Percentiles rank a stretch among this genome's conserved stretches.
Conservation (phyloP, 495 filamentous ascomycete genomes). For the Neurospora hispaniola region DNA sequence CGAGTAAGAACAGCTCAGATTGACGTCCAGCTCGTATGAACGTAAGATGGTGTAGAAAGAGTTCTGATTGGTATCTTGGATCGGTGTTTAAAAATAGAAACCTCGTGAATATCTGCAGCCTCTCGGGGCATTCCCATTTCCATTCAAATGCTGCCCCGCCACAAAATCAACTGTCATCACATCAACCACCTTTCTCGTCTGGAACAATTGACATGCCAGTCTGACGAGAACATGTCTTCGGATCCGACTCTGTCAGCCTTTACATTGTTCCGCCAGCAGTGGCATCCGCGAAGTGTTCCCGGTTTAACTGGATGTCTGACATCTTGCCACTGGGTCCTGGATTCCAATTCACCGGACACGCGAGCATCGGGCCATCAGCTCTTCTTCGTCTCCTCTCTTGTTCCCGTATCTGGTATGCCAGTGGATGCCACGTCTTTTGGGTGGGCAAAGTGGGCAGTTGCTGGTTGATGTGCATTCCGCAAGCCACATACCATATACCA, state of each 20-base stretch:
- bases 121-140: not conserved
- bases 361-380: not conserved
- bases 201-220: not conserved
- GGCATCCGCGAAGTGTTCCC: not conserved
- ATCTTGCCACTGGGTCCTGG: not conserved
- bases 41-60: not conserved
- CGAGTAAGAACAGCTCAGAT: not conserved
- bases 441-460: not conserved
- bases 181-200: not conserved
- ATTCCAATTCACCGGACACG: not conserved
- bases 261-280: not conserved
- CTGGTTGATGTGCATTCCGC: not conserved
- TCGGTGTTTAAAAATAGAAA: not conserved
- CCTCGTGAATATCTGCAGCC: not conserved
- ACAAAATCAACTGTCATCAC: not conserved
- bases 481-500: not conserved
- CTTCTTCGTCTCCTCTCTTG: not conserved
- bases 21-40: not conserved
- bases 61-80: not conserved
- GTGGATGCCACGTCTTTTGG: not conserved
- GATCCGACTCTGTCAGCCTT: not conserved
- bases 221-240: not conserved
- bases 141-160: too few relatives aligned
- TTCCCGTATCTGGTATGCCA: not conserved
- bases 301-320: not conserved